Base-by-base conservation (phyloP, 805 yeast genomes). In the Metschnikowia lochheadii region DNA sequence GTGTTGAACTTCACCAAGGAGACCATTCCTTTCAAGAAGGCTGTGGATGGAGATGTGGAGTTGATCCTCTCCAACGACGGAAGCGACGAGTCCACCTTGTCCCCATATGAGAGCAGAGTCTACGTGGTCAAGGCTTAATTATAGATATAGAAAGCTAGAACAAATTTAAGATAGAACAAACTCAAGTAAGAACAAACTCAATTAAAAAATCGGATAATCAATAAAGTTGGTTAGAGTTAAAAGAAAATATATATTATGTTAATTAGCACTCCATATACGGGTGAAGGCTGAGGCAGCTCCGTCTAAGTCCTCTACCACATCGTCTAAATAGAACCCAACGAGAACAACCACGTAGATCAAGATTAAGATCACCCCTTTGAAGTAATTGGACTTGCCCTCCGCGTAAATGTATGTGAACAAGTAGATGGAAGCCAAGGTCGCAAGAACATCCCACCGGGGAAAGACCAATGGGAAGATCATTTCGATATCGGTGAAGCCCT, bases 361-460 rank as follows among this genome's bases (percentile, higher is more conserved):
- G 11, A 92, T 81, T 63, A 92, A 72, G 57, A 94, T 89, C 14
- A 91, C 84, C 1, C 99, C 98, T 67, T 94, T 94, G 78, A 94
- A 92, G 66, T 94, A 94, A 65, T 94, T 94, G 31, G 96, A 86
- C 63, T 91, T 90, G 2, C 99, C 99, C 64, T 94, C 99, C 0
- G 97, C 96, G 66, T 94, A 94, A 50, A 94, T 81, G 67, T 94
- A 92, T 1, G 96, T 87, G 74, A 89, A 92, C 67, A 94, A 72
- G 54, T 89, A 89, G 50, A 92, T 94, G 50, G 96, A 85, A 33
- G 88, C 81, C 52, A 90, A 77, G 10, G 89, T 81, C 1, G 96
- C 96, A 57, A 90, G 79, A 46, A 92, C 78, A 66, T 94, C 99
- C 98, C 98, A 94, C 52, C 89, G 80, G 6, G 99, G 97, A 74